A percentile compares a stretch with the other conserved stretches of the same genome.
Evolutionary conservation across 208 protist species (phyloP).

Genomic region (Leishmania aethiopica): DNA sequence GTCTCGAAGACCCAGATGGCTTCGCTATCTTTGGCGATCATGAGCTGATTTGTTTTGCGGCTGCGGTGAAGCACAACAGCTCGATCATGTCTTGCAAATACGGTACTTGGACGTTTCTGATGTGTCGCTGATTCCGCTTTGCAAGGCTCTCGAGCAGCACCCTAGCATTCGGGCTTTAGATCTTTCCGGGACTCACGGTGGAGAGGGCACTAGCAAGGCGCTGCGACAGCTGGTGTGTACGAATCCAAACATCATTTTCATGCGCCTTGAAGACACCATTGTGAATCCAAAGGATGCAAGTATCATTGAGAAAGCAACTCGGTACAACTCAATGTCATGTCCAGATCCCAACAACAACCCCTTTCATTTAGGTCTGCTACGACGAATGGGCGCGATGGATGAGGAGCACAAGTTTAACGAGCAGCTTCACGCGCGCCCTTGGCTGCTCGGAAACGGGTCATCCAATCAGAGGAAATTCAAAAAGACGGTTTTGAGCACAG

Average conservation of each 20-base stretch:
- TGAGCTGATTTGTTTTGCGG: slow-evolving; percentile 78
- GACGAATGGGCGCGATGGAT: slow-evolving; percentile 73
- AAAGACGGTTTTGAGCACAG: slow-evolving; percentile 28
- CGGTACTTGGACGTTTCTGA: slow-evolving; percentile 80
- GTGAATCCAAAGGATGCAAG: slow-evolving; percentile 46
- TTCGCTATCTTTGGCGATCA: slow-evolving; percentile 63
- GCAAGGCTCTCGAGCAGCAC: slow-evolving; percentile 61
- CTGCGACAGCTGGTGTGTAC: slow-evolving; percentile 67
- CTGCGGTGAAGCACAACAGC: slow-evolving; percentile 77
- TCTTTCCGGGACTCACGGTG: slow-evolving; percentile 70
- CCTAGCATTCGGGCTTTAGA: slow-evolving; percentile 66
- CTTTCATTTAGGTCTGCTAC: slow-evolving; percentile 75
- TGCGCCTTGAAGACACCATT: slow-evolving; percentile 67
- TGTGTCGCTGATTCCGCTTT: slow-evolving; percentile 76
- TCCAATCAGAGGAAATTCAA: slow-evolving; percentile 24
- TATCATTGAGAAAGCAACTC: slow-evolving; percentile 62
- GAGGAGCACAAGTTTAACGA: slow-evolving; percentile 73
- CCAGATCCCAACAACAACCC: slow-evolving; percentile 80
- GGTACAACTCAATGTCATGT: slow-evolving; percentile 72
- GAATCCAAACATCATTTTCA: slow-evolving; percentile 82
- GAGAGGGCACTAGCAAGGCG: slow-evolving; percentile 62
- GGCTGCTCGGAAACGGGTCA: slow-evolving; percentile 40
- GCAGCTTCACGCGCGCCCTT: slow-evolving; percentile 58
- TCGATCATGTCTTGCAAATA: slow-evolving; percentile 85
- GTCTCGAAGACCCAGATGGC: slow-evolving; percentile 67